phyloP scores from a whole-genome alignment of 768 basidiomycete genomes.

The Galerina sulciceps region DNA sequence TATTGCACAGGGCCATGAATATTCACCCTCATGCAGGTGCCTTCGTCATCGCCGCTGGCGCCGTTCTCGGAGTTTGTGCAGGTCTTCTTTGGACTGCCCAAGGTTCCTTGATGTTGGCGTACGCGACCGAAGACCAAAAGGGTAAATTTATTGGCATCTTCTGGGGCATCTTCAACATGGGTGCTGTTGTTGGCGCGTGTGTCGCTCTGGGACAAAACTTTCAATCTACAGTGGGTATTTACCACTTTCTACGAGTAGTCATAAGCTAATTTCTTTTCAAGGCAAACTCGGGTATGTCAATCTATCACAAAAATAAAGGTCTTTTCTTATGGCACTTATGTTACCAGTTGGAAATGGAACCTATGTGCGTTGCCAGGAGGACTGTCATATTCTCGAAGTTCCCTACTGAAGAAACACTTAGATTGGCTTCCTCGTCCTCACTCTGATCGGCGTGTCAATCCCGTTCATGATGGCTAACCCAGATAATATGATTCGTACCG shows the following conservation, averaged over 20 bases:
- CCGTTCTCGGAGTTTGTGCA: conserved; percentile 75
- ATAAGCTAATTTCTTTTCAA: conserved; percentile 21
- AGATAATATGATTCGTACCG: conserved; percentile 72
- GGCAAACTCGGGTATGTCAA: conserved; percentile 45
- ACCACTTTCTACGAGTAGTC: neutral
- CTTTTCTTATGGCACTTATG: neutral
- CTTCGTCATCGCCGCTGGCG: conserved; percentile 76
- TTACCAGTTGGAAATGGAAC: conserved; percentile 68
- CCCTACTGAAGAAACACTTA: conserved; percentile 25
- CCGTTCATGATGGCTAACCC: conserved; percentile 77
- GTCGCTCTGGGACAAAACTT: conserved; percentile 77
- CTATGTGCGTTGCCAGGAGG: conserved; percentile 53
- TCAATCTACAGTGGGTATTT: conserved; percentile 53
- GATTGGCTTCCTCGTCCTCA: conserved; percentile 79
- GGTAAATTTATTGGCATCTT: conserved; percentile 79
- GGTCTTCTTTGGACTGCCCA: conserved; percentile 82
- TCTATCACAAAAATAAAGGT: neutral
- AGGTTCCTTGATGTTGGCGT: conserved; percentile 84
- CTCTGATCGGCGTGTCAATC: conserved; percentile 66
- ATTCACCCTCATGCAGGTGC: conserved; percentile 63
- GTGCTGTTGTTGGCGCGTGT: conserved; percentile 77
- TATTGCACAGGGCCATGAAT: conserved; percentile 58
- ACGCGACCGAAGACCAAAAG: conserved; percentile 81
- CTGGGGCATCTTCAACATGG: conserved; percentile 85
- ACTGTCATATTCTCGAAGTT: neutral